Conservation (phyloP, 2,329 filamentous ascomycete genomes). For the Aspergillus pseudonomiae region DNA sequence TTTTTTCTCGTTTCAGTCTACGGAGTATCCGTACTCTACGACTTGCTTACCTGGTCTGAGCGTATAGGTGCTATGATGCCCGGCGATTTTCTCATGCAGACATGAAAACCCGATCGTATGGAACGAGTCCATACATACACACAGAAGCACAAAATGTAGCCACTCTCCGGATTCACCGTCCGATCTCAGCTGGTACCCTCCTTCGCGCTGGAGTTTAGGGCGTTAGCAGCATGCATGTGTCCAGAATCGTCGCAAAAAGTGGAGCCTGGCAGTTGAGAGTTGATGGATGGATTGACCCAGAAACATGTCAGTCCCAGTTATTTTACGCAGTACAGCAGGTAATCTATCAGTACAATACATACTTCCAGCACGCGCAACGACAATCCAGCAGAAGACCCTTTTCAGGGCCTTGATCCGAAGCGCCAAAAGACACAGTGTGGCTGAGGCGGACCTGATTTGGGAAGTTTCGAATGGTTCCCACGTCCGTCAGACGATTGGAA, state of each 20-base stretch:
- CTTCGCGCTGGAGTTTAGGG: conserved; percentile 11
- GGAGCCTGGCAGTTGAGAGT: conserved; percentile 14
- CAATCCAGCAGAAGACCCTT: background rate
- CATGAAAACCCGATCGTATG: conserved; percentile 29
- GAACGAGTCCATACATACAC: conserved; percentile 19
- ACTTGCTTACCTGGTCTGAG: background rate
- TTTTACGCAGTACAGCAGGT: background rate
- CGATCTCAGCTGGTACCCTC: conserved; percentile 27
- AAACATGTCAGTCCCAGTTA: background rate
- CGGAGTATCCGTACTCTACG: background rate
- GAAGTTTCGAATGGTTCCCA: conserved; percentile 17
- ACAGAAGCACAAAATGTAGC: conserved; percentile 10
- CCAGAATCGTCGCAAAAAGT: conserved; percentile 25
- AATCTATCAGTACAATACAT: background rate
- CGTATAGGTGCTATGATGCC: conserved; percentile 10
- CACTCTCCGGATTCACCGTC: conserved; percentile 26
- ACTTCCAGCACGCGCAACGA: background rate
- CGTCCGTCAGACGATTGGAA: conserved; percentile 4
- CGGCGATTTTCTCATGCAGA: conserved; percentile 24
- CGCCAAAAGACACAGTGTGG: background rate
- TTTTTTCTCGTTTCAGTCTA: background rate
- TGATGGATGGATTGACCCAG: background rate
- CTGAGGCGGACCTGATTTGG: conserved; percentile 16
- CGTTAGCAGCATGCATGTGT: conserved; percentile 27
- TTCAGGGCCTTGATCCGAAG: background rate